Evolutionary conservation across 306 rosid genomes (phyloP).

Genomic region (Glycyrrhiza uralensis): DNA sequence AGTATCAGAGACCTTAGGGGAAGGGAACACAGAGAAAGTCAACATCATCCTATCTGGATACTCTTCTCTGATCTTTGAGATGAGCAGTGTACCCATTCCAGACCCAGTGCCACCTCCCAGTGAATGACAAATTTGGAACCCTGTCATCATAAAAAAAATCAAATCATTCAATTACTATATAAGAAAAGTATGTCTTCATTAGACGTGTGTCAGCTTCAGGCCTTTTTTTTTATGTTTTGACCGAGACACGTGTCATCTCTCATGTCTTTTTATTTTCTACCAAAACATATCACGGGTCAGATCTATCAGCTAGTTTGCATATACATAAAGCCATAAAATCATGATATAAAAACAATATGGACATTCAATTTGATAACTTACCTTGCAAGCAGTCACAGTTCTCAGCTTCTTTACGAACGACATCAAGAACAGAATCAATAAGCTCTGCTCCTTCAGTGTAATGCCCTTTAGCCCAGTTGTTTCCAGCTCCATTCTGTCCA

Average conservation of each 20-base stretch:
- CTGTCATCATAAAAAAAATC: constrained; percentile 33
- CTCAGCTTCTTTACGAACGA: constrained; percentile 89
- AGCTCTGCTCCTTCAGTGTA: constrained; percentile 91
- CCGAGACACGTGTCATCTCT: too few relatives aligned
- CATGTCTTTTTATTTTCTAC: too few relatives aligned
- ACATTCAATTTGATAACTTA: too few relatives aligned
- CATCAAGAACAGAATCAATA: constrained; percentile 88
- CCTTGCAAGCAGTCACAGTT: constrained; percentile 93
- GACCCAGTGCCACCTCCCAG: constrained; percentile 97
- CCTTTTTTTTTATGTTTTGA: too few relatives aligned
- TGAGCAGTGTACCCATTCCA: constrained; percentile 85
- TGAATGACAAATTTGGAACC: constrained; percentile 88
- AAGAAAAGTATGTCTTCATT: too few relatives aligned
- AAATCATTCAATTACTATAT: too few relatives aligned
- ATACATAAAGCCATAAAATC: too few relatives aligned
- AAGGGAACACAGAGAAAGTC: constrained; percentile 87
- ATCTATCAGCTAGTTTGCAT: too few relatives aligned
- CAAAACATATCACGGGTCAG: too few relatives aligned
- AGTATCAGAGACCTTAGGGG: constrained; percentile 73
- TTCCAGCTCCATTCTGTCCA: constrained; percentile 90
- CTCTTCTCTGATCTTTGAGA: constrained; percentile 95
- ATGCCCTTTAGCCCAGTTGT: constrained; percentile 94
- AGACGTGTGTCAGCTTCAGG: too few relatives aligned
- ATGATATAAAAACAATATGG: too few relatives aligned
- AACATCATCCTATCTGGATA: constrained; percentile 93